Conservation (phyloP, 768 basidiomycete genomes). For the Russula vinacea region DNA sequence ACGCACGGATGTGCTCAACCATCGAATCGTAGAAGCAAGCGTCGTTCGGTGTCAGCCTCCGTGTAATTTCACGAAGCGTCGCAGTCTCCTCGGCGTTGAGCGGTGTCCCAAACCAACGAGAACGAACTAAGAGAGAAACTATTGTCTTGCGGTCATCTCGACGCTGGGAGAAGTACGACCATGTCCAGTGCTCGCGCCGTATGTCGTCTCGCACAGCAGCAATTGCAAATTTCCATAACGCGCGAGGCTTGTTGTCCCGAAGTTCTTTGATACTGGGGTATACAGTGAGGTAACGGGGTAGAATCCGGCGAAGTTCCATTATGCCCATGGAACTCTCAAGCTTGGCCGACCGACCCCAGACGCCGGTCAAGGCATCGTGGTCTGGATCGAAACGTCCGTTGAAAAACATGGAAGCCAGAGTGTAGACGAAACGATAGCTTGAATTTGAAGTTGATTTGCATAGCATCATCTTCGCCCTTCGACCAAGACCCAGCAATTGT, state of each 20-base stretch:
- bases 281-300: slow-evolving; percentile 32
- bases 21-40: slow-evolving; percentile 33
- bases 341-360: slow-evolving; percentile 1
- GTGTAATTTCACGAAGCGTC: slow-evolving; percentile 25
- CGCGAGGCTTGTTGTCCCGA: slow-evolving; percentile 31
- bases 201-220: slow-evolving; percentile 31
- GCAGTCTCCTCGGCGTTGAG: slow-evolving; percentile 26
- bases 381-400: slow-evolving; percentile 11
- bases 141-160: slow-evolving; percentile 33
- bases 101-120: slow-evolving; percentile 29
- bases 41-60: slow-evolving; percentile 32
- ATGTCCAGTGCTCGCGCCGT: slow-evolving; percentile 33
- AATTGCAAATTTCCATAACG: slow-evolving; percentile 37
- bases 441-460: slow-evolving; percentile 27
- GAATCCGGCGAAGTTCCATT: slow-evolving; percentile 33
- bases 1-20: slow-evolving; percentile 28
- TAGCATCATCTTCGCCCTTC: slow-evolving; percentile 14
- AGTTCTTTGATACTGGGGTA: slow-evolving; percentile 33
- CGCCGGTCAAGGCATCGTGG: slow-evolving; percentile 15
- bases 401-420: slow-evolving; percentile 16
- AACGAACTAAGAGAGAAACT: slow-evolving; percentile 34
- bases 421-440: slow-evolving; percentile 14
- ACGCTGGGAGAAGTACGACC: slow-evolving; percentile 37
- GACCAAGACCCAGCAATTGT: slow-evolving; percentile 26
- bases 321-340: background rate